Conservation (phyloP, 1,139 yeast species). For the Meyerozyma elateridarum region DNA sequence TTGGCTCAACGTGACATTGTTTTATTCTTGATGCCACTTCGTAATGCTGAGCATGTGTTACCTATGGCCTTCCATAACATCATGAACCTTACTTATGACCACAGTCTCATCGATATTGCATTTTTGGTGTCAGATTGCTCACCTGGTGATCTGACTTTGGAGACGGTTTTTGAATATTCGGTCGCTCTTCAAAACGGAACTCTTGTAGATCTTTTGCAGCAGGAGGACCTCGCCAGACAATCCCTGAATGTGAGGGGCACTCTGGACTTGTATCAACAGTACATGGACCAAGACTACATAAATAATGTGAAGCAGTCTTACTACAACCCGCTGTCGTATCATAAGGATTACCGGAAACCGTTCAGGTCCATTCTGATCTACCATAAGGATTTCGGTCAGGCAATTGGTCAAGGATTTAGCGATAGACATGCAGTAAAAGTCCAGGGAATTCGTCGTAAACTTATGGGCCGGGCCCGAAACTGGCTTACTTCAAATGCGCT, state of each 20-base stretch:
- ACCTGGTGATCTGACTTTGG: slow-evolving; percentile 67
- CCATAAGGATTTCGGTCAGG: slow-evolving; percentile 81
- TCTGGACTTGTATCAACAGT: slow-evolving; percentile 56
- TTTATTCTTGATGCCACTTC: slow-evolving; percentile 67
- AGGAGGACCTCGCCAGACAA: slow-evolving; percentile 30
- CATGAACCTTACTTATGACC: slow-evolving; percentile 84
- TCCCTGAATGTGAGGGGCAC: slow-evolving; percentile 41
- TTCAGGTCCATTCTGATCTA: slow-evolving; percentile 73
- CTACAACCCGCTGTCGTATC: slow-evolving; percentile 47
- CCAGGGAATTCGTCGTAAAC: slow-evolving; percentile 80
- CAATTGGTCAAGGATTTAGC: slow-evolving; percentile 82
- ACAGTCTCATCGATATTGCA: slow-evolving; percentile 74
- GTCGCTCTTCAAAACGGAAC: slow-evolving; percentile 70
- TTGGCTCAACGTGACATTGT: slow-evolving; percentile 58
- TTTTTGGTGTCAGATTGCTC: slow-evolving; percentile 83
- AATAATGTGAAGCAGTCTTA: slow-evolving; percentile 54
- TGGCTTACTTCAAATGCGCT: slow-evolving; percentile 77
- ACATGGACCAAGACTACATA: slow-evolving; percentile 66
- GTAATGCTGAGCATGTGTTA: slow-evolving; percentile 77
- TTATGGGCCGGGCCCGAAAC: slow-evolving; percentile 89
- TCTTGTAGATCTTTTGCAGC: slow-evolving; percentile 44
- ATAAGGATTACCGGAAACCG: slow-evolving; percentile 60
- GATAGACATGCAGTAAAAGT: slow-evolving; percentile 87
- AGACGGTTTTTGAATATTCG: slow-evolving; percentile 60
- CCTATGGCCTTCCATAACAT: slow-evolving; percentile 81